A percentile compares a stretch with the other conserved stretches of the same genome.
Conservation (phyloP, 1,139 yeast species). For the Candida sojae region DNA sequence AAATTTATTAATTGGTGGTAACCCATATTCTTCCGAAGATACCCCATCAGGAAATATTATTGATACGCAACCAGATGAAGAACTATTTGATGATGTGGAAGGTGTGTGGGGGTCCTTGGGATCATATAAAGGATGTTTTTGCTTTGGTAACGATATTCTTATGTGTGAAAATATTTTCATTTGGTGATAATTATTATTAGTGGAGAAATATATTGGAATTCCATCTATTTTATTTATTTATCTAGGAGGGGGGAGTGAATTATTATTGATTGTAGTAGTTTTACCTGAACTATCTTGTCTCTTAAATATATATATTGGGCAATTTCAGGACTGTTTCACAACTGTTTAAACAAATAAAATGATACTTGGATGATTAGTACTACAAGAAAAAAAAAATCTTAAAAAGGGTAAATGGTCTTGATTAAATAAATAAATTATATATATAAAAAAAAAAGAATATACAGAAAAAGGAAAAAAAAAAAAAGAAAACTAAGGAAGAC, state of each 20-base stretch:
- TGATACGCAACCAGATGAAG: conserved; percentile 4
- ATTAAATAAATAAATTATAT: too few species aligned
- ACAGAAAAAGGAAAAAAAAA: neutral
- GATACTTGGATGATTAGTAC: too few species aligned
- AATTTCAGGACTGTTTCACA: neutral
- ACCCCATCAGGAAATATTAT: conserved; percentile 13
- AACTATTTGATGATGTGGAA: neutral
- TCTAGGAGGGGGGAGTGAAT: neutral
- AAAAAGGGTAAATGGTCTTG: too few species aligned
- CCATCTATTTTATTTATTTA: neutral
- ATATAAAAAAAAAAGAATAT: neutral
- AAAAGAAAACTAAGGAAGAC: neutral
- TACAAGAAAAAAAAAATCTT: too few species aligned
- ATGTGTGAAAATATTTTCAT: conserved; percentile 1
- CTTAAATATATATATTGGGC: neutral
- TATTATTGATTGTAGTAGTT: neutral
- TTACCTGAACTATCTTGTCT: neutral
- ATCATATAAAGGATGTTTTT: neutral
- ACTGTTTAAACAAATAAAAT: neutral
- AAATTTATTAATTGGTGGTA: conserved; percentile 11
- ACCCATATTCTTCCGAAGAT: conserved; percentile 14
- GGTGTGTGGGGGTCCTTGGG: neutral
- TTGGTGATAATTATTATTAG: neutral
- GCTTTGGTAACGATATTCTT: neutral
- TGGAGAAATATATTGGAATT: neutral